phyloP scores from a whole-genome alignment of 2,329 filamentous ascomycete species.

The Ophiostoma australiae region DNA sequence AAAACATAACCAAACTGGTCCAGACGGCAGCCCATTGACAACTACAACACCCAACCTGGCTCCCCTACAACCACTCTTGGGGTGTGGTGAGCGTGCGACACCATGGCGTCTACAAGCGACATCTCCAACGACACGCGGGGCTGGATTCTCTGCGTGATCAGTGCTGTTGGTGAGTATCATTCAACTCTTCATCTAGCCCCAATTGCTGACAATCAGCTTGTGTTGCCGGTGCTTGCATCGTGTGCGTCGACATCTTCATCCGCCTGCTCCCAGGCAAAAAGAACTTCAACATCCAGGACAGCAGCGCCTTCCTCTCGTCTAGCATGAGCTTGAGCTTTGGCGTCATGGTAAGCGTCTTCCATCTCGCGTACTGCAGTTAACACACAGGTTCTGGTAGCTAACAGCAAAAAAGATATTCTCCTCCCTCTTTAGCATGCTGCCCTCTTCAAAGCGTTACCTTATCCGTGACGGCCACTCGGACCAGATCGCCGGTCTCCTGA shows the following conservation, averaged over 20 bases:
- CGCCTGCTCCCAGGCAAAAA: conserved; percentile 66
- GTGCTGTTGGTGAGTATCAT: conserved; percentile 57
- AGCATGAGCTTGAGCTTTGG: conserved; percentile 92
- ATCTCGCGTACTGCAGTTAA: background rate
- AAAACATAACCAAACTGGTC: background rate
- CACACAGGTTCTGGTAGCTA: background rate
- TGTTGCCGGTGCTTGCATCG: conserved; percentile 72
- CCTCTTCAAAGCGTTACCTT: conserved; percentile 76
- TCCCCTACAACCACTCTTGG: background rate
- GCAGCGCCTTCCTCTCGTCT: conserved; percentile 77
- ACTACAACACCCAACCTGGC: background rate
- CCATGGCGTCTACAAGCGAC: conserved; percentile 26
- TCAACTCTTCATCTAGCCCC: background rate
- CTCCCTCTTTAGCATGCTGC: conserved; percentile 86
- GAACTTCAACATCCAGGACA: conserved; percentile 83
- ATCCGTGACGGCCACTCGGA: conserved; percentile 62
- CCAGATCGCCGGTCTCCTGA: conserved; percentile 60
- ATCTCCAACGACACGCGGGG: conserved; percentile 79
- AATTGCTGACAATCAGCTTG: conserved; percentile 44
- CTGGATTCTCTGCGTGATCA: conserved; percentile 89
- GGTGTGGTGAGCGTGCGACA: conserved; percentile 2
- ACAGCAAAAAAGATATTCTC: conserved; percentile 67
- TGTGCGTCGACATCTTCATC: conserved; percentile 78
- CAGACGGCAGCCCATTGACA: background rate
- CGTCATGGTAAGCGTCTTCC: conserved; percentile 67